Evolutionary conservation across 1,284 basidiomycete genomes (phyloP).

Genomic region (Cutaneotrichosporon cavernicola): DNA sequence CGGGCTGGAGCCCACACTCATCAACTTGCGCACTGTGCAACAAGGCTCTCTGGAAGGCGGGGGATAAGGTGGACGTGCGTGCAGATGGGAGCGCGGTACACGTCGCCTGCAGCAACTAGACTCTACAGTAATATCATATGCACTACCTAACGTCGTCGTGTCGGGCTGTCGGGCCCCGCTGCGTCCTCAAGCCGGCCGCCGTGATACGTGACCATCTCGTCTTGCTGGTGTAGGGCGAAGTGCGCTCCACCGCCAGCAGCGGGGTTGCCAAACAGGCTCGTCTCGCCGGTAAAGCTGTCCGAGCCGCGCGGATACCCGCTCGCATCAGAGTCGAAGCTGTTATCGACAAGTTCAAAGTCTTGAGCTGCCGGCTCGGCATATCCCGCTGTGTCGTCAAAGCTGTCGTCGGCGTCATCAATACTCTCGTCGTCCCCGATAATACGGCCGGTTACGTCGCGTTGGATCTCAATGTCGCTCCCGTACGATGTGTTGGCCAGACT

Average conservation of each 20-base stretch:
- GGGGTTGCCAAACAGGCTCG: slow-evolving; percentile 7
- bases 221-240: slow-evolving; percentile 43
- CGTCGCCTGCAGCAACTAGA: slow-evolving; percentile 4
- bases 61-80: slow-evolving; percentile 1
- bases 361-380: slow-evolving; percentile 10
- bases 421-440: slow-evolving; percentile 21
- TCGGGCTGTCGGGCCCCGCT: slow-evolving; percentile 15
- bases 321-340: slow-evolving; percentile 19
- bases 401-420: slow-evolving; percentile 22
- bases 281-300: slow-evolving; percentile 8
- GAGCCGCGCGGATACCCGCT: slow-evolving; percentile 2
- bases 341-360: slow-evolving; percentile 21
- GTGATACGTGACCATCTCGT: slow-evolving; percentile 53
- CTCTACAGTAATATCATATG: slow-evolving; percentile 3
- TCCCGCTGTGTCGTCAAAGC: slow-evolving; percentile 14
- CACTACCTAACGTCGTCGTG: background rate
- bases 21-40: slow-evolving; percentile 10
- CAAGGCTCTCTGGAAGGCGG: slow-evolving; percentile 6
- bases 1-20: slow-evolving; percentile 48
- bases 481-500: slow-evolving; percentile 44
- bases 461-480: slow-evolving; percentile 36
- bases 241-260: background rate
- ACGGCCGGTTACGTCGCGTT: slow-evolving; percentile 17
- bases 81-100: slow-evolving; percentile 12
- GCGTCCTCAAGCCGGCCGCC: slow-evolving; percentile 50